These are phyloP conservation scores for Colletotrichum aenigma DNA, from an alignment of 2,329 filamentous ascomycete genomes.

Conservation along the genomic window DNA sequence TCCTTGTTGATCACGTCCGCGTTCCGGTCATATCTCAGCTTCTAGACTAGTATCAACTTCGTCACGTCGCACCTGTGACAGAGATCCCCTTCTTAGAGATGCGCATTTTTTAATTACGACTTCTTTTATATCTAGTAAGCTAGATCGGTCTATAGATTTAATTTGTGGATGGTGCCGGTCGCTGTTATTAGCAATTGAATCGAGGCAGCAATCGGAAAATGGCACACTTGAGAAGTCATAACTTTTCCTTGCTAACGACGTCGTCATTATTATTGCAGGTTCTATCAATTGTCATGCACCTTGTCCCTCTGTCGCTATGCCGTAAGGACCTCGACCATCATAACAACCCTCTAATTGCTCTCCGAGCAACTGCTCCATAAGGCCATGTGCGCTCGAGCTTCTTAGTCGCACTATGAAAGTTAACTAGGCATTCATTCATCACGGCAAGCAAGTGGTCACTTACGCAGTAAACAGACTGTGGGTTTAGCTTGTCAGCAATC, in stretches of 20 bases:
- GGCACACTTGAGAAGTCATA: background rate
- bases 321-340: background rate
- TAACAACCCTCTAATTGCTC: fast-evolving
- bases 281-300: background rate
- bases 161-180: background rate
- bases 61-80: background rate
- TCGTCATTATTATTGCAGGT: background rate
- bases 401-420: background rate
- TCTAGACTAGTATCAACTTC: background rate
- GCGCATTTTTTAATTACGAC: fast-evolving
- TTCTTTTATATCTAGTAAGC: background rate
- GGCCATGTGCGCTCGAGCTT: fast-evolving
- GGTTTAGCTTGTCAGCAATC: background rate
- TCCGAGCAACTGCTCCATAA: background rate
- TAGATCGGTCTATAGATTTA: fast-evolving
- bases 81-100: background rate
- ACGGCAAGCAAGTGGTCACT: background rate
- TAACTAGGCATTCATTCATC: background rate
- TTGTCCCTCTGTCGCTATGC: background rate
- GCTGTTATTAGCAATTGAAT: background rate
- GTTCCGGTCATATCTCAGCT: background rate
- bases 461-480: background rate
- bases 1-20: background rate
- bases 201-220: background rate
- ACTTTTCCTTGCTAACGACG: background rate